These are phyloP conservation scores for Chiua virens DNA, from an alignment of 768 basidiomycete genomes.

Conservation along the genomic window DNA sequence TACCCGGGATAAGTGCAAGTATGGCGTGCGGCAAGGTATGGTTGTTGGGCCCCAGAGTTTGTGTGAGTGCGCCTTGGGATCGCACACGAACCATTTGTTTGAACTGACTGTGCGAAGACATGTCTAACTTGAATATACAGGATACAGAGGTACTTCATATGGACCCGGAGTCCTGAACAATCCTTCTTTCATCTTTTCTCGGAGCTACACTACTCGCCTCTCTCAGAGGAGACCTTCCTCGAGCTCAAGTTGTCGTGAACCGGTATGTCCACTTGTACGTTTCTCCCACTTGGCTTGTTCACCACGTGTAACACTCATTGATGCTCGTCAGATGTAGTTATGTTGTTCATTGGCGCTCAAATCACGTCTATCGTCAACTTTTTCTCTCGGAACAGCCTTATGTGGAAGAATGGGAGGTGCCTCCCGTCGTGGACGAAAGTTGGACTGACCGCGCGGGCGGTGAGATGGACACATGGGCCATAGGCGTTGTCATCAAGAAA, in stretches of 20 bases:
- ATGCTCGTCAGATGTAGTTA: slow-evolving; percentile 60
- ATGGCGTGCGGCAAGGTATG: too few species aligned
- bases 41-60: too few species aligned
- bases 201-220: too few species aligned
- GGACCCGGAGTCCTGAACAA: too few species aligned
- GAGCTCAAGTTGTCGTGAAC: slow-evolving; percentile 69
- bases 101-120: too few species aligned
- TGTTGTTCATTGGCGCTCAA: slow-evolving; percentile 74
- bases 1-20: too few species aligned
- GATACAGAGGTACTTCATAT: too few species aligned
- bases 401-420: slow-evolving; percentile 76
- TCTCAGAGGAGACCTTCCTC: slow-evolving; percentile 58
- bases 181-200: too few species aligned
- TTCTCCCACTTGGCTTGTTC: background rate
- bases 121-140: too few species aligned
- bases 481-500: slow-evolving; percentile 19
- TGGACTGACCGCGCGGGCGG: slow-evolving; percentile 20
- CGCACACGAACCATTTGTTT: too few species aligned
- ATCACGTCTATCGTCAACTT: slow-evolving; percentile 76
- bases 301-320: background rate
- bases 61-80: too few species aligned
- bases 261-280: slow-evolving; percentile 65
- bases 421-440: slow-evolving; percentile 41
- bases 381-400: slow-evolving; percentile 77
- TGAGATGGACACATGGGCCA: slow-evolving; percentile 15